Conservation (phyloP, 768 basidiomycete species). For the Leccinum barrowsii region DNA sequence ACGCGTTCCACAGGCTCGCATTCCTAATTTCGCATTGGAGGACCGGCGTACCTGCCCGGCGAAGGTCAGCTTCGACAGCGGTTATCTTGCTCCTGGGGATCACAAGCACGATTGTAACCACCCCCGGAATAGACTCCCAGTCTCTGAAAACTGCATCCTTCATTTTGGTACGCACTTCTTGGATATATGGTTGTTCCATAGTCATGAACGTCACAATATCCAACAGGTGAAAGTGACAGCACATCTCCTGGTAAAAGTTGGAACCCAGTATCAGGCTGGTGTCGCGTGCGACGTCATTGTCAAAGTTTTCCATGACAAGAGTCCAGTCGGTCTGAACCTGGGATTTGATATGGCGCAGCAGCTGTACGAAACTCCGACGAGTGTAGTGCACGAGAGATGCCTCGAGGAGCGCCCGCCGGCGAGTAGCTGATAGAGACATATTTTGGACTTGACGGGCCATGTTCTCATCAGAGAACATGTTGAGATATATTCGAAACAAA, state of each 20-base stretch:
- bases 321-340: constrained; percentile 41
- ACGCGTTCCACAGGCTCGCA: constrained; percentile 13
- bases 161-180: constrained; percentile 3
- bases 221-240: constrained; percentile 39
- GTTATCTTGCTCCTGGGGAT: constrained; percentile 29
- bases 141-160: constrained; percentile 26
- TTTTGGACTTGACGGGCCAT: constrained; percentile 9
- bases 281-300: constrained; percentile 13
- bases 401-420: neutral
- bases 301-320: constrained; percentile 35
- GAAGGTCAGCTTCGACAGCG: constrained; percentile 22
- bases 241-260: constrained; percentile 46
- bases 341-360: constrained; percentile 41
- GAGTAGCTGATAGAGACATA: neutral
- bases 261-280: constrained; percentile 21
- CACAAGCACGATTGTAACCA: constrained; percentile 31
- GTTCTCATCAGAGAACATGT: constrained; percentile 32
- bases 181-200: constrained; percentile 15
- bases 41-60: constrained; percentile 19
- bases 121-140: constrained; percentile 28
- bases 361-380: constrained; percentile 44
- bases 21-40: constrained; percentile 25
- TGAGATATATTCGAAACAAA: constrained; percentile 26
- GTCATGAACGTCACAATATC: constrained; percentile 34
- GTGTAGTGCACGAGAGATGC: constrained; percentile 40